phyloP scores from a whole-genome alignment of 2,329 filamentous ascomycete species.

The Pseudogymnoascus sp. region DNA sequence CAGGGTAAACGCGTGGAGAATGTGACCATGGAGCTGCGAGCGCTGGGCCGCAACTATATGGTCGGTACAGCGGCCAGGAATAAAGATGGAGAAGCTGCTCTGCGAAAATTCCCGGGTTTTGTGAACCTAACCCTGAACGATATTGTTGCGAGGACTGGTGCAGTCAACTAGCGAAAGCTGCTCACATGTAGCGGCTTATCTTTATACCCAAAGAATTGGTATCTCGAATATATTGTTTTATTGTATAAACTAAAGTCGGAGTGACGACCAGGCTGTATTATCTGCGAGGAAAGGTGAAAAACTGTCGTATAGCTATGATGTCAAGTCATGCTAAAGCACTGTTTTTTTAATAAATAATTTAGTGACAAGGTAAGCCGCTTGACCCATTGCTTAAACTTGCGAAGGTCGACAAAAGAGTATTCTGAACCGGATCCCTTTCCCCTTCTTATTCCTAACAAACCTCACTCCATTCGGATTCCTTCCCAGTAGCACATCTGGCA shows the following conservation, averaged over 20 bases:
- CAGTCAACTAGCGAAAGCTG: neutral
- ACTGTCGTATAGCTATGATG: too few relatives aligned
- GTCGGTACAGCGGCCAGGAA: conserved; percentile 22
- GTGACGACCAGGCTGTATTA: too few relatives aligned
- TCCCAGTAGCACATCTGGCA: neutral
- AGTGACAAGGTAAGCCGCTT: too few relatives aligned
- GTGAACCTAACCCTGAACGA: neutral
- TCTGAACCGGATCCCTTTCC: neutral
- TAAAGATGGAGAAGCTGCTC: neutral
- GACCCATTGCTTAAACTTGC: neutral
- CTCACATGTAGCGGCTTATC: neutral
- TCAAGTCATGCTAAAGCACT: too few relatives aligned
- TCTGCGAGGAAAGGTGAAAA: too few relatives aligned
- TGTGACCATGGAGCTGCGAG: conserved; percentile 25
- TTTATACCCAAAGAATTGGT: too few relatives aligned
- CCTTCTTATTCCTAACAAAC: neutral
- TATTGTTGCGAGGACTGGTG: neutral
- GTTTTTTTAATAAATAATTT: too few relatives aligned
- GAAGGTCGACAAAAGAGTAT: neutral
- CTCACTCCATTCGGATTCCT: neutral
- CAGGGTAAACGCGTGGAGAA: conserved; percentile 21
- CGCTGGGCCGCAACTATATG: conserved; percentile 26
- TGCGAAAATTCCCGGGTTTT: neutral
- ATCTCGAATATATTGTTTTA: too few relatives aligned
- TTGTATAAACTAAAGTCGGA: too few relatives aligned